Conservation (phyloP, 345 rosid genomes). For the Arabidopsis suecica region DNA sequence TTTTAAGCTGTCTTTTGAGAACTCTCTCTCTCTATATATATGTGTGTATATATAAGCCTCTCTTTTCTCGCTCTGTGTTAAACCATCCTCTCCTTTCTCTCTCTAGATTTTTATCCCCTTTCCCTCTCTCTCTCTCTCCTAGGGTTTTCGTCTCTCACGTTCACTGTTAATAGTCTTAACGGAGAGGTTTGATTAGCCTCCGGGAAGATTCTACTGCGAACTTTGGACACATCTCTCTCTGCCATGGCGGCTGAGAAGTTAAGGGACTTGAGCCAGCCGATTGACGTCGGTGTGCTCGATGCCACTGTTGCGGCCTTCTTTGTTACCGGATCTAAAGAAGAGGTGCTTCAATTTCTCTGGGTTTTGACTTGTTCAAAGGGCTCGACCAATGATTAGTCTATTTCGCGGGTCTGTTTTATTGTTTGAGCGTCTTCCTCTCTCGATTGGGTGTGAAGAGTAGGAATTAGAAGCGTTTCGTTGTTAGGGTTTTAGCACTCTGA, state of each 20-base stretch:
- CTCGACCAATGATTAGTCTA: neutral
- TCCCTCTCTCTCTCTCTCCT: conserved; percentile 44
- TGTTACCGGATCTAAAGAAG: conserved; percentile 99
- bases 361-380: conserved; percentile 15
- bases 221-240: conserved; percentile 31
- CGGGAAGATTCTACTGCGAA: conserved; percentile 18
- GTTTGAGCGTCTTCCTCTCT: conserved; percentile 22
- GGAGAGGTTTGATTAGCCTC: conserved; percentile 14
- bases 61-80: conserved; percentile 29
- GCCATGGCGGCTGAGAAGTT: conserved; percentile 98
- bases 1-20: conserved; percentile 73
- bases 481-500: conserved; percentile 33
- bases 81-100: conserved; percentile 29
- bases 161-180: conserved; percentile 47
- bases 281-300: conserved; percentile 89
- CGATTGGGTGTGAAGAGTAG: conserved; percentile 27
- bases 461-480: conserved; percentile 10
- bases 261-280: conserved; percentile 91
- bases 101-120: conserved; percentile 45
- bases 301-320: conserved; percentile 99
- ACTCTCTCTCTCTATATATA: neutral
- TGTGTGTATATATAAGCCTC: conserved; percentile 4
- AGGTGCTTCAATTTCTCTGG: conserved; percentile 60
- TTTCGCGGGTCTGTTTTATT: neutral
- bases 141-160: conserved; percentile 58